phyloP scores from a whole-genome alignment of 768 basidiomycete species.

The Neoboletus subvelutipes region DNA sequence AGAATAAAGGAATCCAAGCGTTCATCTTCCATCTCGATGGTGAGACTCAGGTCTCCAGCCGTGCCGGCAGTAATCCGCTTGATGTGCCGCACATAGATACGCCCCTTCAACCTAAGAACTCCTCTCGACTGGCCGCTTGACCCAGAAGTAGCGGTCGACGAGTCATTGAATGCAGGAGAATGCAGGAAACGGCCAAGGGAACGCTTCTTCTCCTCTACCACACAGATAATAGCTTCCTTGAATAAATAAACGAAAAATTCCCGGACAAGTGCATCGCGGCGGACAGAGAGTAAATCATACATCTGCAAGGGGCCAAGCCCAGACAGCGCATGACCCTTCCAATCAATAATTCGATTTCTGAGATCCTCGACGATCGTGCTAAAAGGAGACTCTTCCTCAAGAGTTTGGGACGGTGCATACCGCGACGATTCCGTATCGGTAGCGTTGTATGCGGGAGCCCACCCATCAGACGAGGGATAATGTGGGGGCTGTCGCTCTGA shows the following conservation, averaged over 20 bases:
- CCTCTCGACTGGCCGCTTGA: conserved; percentile 45
- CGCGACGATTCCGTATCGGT: conserved; percentile 35
- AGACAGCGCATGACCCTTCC: conserved; percentile 92
- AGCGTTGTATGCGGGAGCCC: conserved; percentile 29
- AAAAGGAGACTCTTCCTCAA: conserved; percentile 75
- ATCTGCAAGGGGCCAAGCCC: conserved; percentile 87
- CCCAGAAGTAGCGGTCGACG: conserved; percentile 41
- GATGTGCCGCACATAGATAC: conserved; percentile 95
- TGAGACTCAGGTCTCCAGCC: conserved; percentile 85
- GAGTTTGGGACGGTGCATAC: conserved; percentile 20
- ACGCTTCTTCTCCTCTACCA: conserved; percentile 93
- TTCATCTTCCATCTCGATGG: conserved; percentile 98
- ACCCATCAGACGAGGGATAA: conserved; percentile 21
- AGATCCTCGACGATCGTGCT: conserved; percentile 85
- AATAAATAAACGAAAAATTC: conserved; percentile 98
- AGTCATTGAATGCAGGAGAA: conserved; percentile 56
- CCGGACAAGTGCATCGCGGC: conserved; percentile 84
- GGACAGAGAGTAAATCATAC: conserved; percentile 88
- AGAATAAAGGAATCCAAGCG: conserved; percentile 91
- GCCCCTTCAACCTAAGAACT: conserved; percentile 87
- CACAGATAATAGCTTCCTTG: conserved; percentile 96
- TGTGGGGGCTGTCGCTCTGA: conserved; percentile 21
- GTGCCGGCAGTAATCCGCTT: conserved; percentile 82
- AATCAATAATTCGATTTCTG: conserved; percentile 86
- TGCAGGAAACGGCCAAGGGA: conserved; percentile 74